These are phyloP conservation scores for Phialocephala subalpina DNA, from an alignment of 2,329 filamentous ascomycete genomes.

Conservation along the genomic window DNA sequence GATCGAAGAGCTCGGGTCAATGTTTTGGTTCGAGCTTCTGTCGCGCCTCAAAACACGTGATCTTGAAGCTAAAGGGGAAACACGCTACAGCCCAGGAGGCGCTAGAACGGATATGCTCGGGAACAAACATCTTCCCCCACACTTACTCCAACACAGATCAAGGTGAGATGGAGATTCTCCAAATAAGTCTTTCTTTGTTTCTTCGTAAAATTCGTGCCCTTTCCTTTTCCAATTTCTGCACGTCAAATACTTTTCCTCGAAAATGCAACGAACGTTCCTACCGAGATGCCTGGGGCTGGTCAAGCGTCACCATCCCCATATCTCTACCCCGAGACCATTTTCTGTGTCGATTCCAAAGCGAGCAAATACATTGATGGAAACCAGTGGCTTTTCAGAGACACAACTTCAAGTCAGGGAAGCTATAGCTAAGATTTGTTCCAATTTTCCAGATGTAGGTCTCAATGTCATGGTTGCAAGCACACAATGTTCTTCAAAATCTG, in stretches of 20 bases:
- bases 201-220: not conserved
- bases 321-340: conserved; percentile 28
- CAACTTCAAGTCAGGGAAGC: conserved; percentile 78
- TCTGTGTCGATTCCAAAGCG: conserved; percentile 29
- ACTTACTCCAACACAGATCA: not conserved
- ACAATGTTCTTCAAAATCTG: not conserved
- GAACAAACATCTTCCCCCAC: conserved; percentile 25
- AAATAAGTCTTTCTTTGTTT: not conserved
- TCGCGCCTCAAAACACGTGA: conserved; percentile 14
- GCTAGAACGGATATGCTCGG: conserved; percentile 27
- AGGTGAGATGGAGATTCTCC: not conserved
- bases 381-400: conserved; percentile 74
- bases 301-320: conserved; percentile 13
- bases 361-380: conserved; percentile 68
- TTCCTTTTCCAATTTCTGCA: not conserved
- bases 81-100: no score
- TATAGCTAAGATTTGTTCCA: conserved; percentile 71
- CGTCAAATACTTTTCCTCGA: not conserved
- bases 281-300: conserved; percentile 22
- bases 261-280: conserved; percentile 25
- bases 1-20: conserved; percentile 24
- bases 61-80: not conserved
- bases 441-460: conserved; percentile 66
- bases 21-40: conserved; percentile 36
- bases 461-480: not conserved